These are phyloP conservation scores for Crithidia acanthocephali DNA, from an alignment of 208 protist species.

Conservation along the genomic window DNA sequence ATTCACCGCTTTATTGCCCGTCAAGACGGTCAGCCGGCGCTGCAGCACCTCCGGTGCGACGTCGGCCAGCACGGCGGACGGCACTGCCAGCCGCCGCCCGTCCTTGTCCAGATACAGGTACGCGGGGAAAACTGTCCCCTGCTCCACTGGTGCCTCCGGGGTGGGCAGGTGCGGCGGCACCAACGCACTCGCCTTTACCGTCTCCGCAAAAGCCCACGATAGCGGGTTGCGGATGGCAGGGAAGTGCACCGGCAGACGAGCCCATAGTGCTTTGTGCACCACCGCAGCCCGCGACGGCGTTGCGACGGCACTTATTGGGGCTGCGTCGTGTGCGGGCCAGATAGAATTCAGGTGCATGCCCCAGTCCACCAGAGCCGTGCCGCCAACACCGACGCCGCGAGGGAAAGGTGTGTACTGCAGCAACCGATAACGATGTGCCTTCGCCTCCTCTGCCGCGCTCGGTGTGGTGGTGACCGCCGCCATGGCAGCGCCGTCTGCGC, in stretches of 20 bases:
- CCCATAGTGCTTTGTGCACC: constrained; percentile 18
- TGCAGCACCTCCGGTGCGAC: constrained; percentile 14
- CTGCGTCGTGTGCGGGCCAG: constrained; percentile 2
- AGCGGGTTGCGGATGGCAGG: constrained; percentile 48
- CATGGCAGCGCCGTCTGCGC: neutral
- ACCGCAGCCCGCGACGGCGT: neutral
- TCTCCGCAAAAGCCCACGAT: constrained; percentile 74
- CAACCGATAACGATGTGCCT: constrained; percentile 21
- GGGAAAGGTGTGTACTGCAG: constrained; percentile 53
- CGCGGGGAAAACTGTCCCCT: constrained; percentile 38
- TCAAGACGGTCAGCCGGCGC: constrained; percentile 34
- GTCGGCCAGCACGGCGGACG: constrained; percentile 31
- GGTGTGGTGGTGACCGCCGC: neutral
- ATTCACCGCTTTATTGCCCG: constrained; percentile 28
- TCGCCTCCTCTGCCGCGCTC: neutral
- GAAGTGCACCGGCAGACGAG: constrained; percentile 35
- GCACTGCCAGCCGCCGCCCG: constrained; percentile 56
- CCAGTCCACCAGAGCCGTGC: constrained; percentile 69
- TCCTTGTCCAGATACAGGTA: constrained; percentile 63
- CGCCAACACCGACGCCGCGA: constrained; percentile 55
- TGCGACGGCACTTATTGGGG: neutral
- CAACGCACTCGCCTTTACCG: constrained; percentile 21
- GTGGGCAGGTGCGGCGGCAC: constrained; percentile 31
- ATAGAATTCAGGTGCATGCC: constrained; percentile 46
- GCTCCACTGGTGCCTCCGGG: constrained; percentile 14